Conservation (phyloP, 352 stramenopile species). For the Thalassiosira mediterranea region DNA sequence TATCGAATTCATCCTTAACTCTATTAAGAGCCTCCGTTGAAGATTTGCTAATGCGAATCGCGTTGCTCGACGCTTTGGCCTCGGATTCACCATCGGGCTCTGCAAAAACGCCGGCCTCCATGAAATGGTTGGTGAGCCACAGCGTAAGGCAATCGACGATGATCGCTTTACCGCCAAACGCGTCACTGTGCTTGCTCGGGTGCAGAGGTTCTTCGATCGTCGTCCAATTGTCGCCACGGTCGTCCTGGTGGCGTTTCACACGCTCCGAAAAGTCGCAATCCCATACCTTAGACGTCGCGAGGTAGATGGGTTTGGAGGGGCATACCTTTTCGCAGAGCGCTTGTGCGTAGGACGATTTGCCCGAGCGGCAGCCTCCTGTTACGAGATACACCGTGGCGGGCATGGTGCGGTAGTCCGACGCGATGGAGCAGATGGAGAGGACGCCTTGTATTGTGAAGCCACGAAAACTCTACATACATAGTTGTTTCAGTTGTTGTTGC, state of each 20-base stretch:
- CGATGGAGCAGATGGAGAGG: too few species aligned
- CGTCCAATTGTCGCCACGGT: constrained; percentile 49
- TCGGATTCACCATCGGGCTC: constrained; percentile 21
- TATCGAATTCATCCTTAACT: constrained; percentile 60
- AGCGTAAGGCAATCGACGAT: constrained; percentile 66
- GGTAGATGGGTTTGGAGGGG: constrained; percentile 42
- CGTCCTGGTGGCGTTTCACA: constrained; percentile 52
- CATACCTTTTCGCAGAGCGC: constrained; percentile 49
- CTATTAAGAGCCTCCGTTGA: constrained; percentile 17
- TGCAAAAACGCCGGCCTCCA: constrained; percentile 49
- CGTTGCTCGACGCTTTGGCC: not conserved
- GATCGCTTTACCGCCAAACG: constrained; percentile 40
- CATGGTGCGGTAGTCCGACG: constrained; percentile 40
- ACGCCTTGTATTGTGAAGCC: too few species aligned
- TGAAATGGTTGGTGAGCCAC: constrained; percentile 67
- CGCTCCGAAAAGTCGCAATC: constrained; percentile 51
- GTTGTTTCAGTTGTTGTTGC: too few species aligned
- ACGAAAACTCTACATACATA: too few species aligned
- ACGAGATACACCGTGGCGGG: constrained; percentile 64
- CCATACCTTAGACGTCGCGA: constrained; percentile 49
- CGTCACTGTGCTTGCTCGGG: constrained; percentile 46
- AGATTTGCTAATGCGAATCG: constrained; percentile 8
- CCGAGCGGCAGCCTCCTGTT: constrained; percentile 51
- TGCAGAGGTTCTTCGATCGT: constrained; percentile 61
- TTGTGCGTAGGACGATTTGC: constrained; percentile 62